Base-by-base conservation (phyloP, 2,329 filamentous ascomycete genomes). In the Phaeosphaeriaceae sp. region DNA sequence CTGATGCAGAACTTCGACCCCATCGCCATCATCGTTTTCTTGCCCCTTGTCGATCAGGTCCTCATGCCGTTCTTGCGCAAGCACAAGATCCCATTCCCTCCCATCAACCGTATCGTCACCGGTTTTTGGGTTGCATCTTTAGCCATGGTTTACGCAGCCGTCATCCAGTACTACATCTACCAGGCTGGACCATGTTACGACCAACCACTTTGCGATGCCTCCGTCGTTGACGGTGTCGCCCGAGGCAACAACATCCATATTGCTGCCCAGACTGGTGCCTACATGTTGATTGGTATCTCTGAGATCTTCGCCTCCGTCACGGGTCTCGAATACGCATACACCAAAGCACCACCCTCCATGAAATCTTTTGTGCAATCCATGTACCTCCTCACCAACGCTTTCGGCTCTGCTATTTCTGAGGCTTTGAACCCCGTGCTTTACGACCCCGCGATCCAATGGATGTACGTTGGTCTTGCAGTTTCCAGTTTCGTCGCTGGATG, bases 401-500 rank as follows among this genome's bases (percentile, higher is more conserved):
- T 88, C 55, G 85, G 85, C 8, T 82, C 86, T 1, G 86, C 86
- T 55, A 81, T 92, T 24, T 86, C 85, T 9, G 86, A 89, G 72
- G 89, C 88, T 0, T 78, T 91, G 10, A 84, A 86, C 19, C 86
- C 88, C 0, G 81, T 84, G 3, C 83, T 87, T 1, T 84, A 85
- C 59, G 86, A 92, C 66, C 89, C 89, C 4, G 84, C 86, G 61
- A 86, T 91, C 66, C 68, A 89, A 63, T 91, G 88, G 87, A 87
- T 91, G 86, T 79, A 71, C 67, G 72, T 73, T 44, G 71, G 75
- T 55, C 58, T 79, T 40, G 72, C 73, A 6, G 61, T 71, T 26
- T 52, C 66, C 1, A 69, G 65, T 17, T 76, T 77, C 57, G 46
- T 76, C 11, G 65, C 73, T 23, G 77, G 77, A 17, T 66, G 63